These are phyloP conservation scores for Ophiostoma ips DNA, from an alignment of 2,329 filamentous ascomycete genomes.

Conservation along the genomic window DNA sequence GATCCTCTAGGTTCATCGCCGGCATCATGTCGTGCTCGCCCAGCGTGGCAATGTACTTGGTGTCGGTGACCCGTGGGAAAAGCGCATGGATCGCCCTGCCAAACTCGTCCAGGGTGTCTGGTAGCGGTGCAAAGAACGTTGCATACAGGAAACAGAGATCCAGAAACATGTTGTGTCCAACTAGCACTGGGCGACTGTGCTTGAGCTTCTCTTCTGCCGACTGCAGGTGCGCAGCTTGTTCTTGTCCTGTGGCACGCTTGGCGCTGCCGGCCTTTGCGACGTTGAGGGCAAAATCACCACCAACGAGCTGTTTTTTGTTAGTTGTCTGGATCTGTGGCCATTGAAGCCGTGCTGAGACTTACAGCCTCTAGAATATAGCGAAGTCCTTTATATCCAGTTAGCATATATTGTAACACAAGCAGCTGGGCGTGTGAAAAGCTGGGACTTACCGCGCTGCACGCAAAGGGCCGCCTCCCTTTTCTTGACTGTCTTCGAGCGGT, in stretches of 20 bases:
- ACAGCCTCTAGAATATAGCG: slow-evolving; percentile 22
- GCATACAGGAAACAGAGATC: slow-evolving; percentile 50
- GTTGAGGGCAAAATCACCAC: slow-evolving; percentile 16
- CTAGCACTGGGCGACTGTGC: slow-evolving; percentile 26
- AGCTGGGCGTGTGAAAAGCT: no score
- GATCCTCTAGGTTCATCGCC: slow-evolving; percentile 11
- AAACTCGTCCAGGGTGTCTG: slow-evolving; percentile 39
- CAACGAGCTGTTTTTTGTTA: slow-evolving; percentile 15
- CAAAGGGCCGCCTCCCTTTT: slow-evolving; percentile 7
- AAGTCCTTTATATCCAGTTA: slow-evolving; percentile 5
- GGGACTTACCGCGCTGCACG: slow-evolving; percentile 8
- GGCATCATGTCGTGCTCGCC: slow-evolving; percentile 62
- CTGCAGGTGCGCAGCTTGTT: slow-evolving; percentile 11
- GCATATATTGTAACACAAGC: background rate
- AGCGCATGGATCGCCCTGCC: slow-evolving; percentile 31
- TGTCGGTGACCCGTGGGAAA: slow-evolving; percentile 40
- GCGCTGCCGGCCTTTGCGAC: background rate
- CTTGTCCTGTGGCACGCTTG: background rate
- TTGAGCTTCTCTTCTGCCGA: slow-evolving; percentile 19
- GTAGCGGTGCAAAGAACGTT: slow-evolving; percentile 46
- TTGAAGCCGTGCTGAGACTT: background rate
- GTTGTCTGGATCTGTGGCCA: background rate
- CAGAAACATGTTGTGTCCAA: slow-evolving; percentile 52
- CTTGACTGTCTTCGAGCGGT: background rate
- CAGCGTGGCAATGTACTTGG: slow-evolving; percentile 61